Percentiles rank a stretch among this genome's conserved stretches.
phyloP scores from a whole-genome alignment of 1,139 yeast genomes.

The Geotrichum aggregatum region DNA sequence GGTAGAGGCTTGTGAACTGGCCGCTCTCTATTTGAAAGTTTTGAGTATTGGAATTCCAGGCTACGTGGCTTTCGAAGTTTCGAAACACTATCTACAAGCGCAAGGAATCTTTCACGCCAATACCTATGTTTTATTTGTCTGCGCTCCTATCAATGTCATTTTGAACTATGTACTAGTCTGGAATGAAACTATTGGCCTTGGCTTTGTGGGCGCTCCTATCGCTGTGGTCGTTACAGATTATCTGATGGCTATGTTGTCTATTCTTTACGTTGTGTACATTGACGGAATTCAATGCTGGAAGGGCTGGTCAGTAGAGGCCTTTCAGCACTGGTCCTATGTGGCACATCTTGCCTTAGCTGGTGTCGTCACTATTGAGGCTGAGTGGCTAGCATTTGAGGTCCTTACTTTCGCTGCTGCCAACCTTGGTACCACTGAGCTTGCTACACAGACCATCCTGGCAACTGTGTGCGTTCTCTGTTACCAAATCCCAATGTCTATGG shows the following conservation, averaged over 20 bases:
- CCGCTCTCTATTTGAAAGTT: constrained; percentile 61
- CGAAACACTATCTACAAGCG: constrained; percentile 79
- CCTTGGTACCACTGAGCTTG: constrained; percentile 74
- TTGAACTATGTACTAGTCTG: constrained; percentile 77
- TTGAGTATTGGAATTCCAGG: constrained; percentile 78
- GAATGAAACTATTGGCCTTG: constrained; percentile 58
- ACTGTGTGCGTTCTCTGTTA: constrained; percentile 73
- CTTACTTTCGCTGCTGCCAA: constrained; percentile 66
- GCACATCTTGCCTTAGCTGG: constrained; percentile 72
- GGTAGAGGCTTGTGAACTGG: constrained; percentile 53
- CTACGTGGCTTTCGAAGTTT: constrained; percentile 74
- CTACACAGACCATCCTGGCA: constrained; percentile 82
- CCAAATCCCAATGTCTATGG: constrained; percentile 82
- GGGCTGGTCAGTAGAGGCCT: constrained; percentile 49
- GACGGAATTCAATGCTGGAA: constrained; percentile 73
- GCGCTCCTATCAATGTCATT: constrained; percentile 74
- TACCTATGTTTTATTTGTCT: constrained; percentile 65
- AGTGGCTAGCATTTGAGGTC: constrained; percentile 78
- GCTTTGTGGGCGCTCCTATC: constrained; percentile 64
- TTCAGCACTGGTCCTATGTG: constrained; percentile 58
- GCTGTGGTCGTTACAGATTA: constrained; percentile 62
- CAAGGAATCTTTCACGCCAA: constrained; percentile 93
- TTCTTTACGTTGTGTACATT: constrained; percentile 50
- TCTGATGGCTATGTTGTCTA: constrained; percentile 52
- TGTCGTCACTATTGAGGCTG: constrained; percentile 78